Percentiles rank a stretch among this genome's conserved stretches.
Conservation (phyloP, 345 rosid genomes). For the Hypericum perforatum region DNA sequence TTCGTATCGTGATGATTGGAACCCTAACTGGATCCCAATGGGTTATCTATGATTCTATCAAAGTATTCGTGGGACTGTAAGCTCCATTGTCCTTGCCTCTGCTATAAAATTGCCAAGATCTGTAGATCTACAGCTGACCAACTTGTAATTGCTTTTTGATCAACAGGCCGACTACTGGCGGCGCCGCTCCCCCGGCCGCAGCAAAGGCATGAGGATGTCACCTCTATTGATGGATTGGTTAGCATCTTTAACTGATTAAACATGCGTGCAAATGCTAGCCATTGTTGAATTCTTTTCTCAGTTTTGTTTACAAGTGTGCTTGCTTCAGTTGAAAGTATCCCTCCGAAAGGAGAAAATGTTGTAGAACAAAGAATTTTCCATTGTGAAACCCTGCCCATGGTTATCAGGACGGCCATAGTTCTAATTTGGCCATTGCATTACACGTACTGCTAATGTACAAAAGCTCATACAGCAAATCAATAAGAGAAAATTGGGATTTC, state of each 20-base stretch:
- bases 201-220: neutral
- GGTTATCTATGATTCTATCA: conserved; percentile 86
- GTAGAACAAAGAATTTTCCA: too few relatives aligned
- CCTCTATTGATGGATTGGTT: neutral
- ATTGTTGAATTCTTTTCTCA: too few relatives aligned
- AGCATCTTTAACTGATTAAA: neutral
- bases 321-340: too few relatives aligned
- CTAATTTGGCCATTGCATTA: too few relatives aligned
- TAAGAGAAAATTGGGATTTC: neutral
- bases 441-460: too few relatives aligned
- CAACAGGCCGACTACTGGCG: neutral
- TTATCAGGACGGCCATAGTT: too few relatives aligned
- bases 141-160: neutral
- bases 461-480: too few relatives aligned
- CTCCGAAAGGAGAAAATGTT: too few relatives aligned
- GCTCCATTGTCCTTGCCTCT: conserved; percentile 18
- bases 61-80: conserved; percentile 91
- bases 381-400: too few relatives aligned
- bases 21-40: conserved; percentile 92
- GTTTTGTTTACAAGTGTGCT: too few relatives aligned
- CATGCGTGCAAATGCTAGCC: neutral
- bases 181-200: neutral
- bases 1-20: conserved; percentile 89
- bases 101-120: neutral
- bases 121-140: neutral